Percentiles rank a stretch among this genome's conserved stretches.
phyloP scores from a whole-genome alignment of 2,329 filamentous ascomycete species.

The Penicillium sp. region DNA sequence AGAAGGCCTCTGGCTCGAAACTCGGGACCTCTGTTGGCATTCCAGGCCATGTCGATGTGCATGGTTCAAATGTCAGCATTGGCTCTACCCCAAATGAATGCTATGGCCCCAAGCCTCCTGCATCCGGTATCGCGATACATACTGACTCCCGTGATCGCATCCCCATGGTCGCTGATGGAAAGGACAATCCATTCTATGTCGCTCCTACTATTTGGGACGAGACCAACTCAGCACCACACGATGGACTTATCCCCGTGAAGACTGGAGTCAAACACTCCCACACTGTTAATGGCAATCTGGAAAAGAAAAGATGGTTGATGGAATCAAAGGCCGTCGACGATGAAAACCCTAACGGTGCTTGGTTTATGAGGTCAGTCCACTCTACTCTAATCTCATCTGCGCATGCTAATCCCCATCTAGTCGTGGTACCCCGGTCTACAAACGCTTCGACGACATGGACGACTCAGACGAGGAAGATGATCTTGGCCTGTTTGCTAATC shows the following conservation, averaged over 20 bases:
- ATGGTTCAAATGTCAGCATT: no score
- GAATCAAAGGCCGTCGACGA: not conserved
- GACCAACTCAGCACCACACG: no score
- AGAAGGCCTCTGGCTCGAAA: not conserved
- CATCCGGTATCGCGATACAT: slow-evolving; percentile 56
- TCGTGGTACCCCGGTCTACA: slow-evolving; percentile 64
- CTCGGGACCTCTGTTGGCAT: no score
- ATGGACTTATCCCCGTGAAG: no score
- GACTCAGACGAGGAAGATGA: slow-evolving; percentile 47
- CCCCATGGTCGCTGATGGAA: slow-evolving; percentile 53
- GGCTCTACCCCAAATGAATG: no score
- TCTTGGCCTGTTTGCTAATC: slow-evolving; percentile 43
- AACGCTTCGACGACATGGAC: slow-evolving; percentile 51
- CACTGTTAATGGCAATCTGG: no score
- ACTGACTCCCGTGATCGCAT: slow-evolving; percentile 66
- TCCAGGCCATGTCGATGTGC: no score
- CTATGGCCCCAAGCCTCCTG: not conserved
- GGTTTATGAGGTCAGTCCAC: slow-evolving; percentile 31
- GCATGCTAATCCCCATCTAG: slow-evolving; percentile 42
- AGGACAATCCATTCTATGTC: slow-evolving; percentile 57
- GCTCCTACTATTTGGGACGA: no score
- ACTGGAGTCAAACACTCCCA: no score
- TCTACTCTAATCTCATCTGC: slow-evolving; percentile 2
- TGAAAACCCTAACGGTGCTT: not conserved
- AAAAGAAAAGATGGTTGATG: no score